Percentiles rank a stretch among this genome's conserved stretches.
phyloP scores from a whole-genome alignment of 139 green algal species.

The Haematococcus lacustris region DNA sequence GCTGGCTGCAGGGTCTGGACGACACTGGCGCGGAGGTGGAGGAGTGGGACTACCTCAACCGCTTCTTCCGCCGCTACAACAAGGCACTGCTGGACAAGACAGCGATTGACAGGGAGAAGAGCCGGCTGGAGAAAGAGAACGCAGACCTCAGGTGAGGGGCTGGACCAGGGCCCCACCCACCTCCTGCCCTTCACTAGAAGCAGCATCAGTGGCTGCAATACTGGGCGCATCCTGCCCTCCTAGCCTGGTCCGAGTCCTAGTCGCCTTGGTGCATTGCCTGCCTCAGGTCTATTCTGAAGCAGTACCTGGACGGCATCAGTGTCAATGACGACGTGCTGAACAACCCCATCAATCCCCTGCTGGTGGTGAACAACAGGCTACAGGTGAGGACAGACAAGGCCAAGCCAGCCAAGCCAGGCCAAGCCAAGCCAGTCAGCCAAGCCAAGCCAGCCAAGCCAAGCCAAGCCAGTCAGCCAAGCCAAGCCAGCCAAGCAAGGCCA shows the following conservation, averaged over 20 bases:
- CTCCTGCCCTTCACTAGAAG: too few species aligned
- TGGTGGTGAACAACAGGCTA: slow-evolving; percentile 77
- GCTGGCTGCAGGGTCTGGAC: slow-evolving; percentile 34
- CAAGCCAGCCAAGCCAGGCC: neutral
- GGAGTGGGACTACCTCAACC: slow-evolving; percentile 76
- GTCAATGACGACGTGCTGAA: slow-evolving; percentile 76
- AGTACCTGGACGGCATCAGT: slow-evolving; percentile 66
- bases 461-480: too few species aligned
- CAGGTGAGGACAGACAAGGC: slow-evolving; percentile 29
- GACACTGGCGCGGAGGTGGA: slow-evolving; percentile 39
- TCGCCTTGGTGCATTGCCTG: too few species aligned
- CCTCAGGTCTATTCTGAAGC: slow-evolving; percentile 53
- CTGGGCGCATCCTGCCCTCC: too few species aligned
- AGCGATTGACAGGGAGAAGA: slow-evolving; percentile 59
- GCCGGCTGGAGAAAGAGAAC: slow-evolving; percentile 63
- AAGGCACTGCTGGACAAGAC: slow-evolving; percentile 55
- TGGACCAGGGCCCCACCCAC: too few species aligned
- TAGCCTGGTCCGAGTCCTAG: too few species aligned
- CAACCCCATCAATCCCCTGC: slow-evolving; percentile 73
- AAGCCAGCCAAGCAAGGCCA: too few species aligned
- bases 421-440: too few species aligned
- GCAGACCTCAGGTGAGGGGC: slow-evolving; percentile 48
- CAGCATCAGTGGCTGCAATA: too few species aligned
- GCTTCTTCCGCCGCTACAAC: slow-evolving; percentile 41
- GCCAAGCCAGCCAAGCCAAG: too few species aligned